These are phyloP conservation scores for Terana coerulea DNA, from an alignment of 768 basidiomycete species.

Conservation along the genomic window DNA sequence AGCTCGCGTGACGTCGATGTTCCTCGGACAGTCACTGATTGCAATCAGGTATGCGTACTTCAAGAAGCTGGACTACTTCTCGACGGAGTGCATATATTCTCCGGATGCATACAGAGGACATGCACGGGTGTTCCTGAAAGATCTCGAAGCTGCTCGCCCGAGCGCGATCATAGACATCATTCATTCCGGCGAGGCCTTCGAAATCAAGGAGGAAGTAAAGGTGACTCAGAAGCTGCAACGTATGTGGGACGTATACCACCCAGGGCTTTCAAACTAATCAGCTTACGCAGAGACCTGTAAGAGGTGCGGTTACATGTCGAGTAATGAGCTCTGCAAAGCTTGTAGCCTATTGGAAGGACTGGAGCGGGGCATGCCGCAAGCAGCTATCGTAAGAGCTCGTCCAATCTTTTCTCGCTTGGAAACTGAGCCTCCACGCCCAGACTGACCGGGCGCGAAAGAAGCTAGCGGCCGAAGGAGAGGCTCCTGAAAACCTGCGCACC, in stretches of 20 bases:
- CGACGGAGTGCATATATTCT: conserved; percentile 98
- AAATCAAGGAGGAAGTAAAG: conserved; percentile 81
- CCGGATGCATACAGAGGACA: conserved; percentile 98
- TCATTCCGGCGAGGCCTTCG: conserved; percentile 91
- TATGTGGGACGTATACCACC: conserved; percentile 43
- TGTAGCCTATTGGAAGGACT: conserved; percentile 89
- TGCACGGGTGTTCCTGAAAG: conserved; percentile 90
- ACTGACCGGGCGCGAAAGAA: conserved; percentile 66
- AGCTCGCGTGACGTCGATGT: conserved; percentile 21
- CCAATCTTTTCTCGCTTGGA: conserved; percentile 10
- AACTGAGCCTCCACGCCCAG: too few species aligned
- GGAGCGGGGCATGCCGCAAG: conserved; percentile 68
- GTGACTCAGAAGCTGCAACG: conserved; percentile 81
- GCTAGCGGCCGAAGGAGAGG: conserved; percentile 53
- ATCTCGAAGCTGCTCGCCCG: conserved; percentile 90
- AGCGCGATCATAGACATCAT: conserved; percentile 98
- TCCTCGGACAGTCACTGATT: too few species aligned
- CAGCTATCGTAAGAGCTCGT: conserved; percentile 41
- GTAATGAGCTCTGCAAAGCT: conserved; percentile 95
- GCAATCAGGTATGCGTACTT: conserved; percentile 99
- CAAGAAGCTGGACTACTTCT: conserved; percentile 98
- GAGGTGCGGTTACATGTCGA: conserved; percentile 94
- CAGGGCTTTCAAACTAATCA: neutral
- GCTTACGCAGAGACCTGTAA: conserved; percentile 71
- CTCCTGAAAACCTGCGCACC: conserved; percentile 66